Base-by-base conservation (phyloP, 2,329 filamentous ascomycete species). In the Celoporthe dispersa region DNA sequence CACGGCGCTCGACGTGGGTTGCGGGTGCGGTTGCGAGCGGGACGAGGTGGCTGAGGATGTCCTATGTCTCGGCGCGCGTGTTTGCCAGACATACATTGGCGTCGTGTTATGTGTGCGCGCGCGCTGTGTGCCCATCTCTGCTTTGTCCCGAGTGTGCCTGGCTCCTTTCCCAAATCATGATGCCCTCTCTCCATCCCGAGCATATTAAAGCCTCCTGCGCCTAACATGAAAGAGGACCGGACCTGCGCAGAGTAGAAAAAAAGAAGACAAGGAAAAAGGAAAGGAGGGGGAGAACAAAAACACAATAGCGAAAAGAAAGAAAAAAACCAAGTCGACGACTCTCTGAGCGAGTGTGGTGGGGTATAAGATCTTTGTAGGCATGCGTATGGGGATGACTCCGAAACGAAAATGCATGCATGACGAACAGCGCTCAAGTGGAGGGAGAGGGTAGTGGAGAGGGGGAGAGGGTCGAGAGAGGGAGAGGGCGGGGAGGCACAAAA, bases 281-380 rank as follows among this genome's bases (percentile, higher is more conserved):
- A 19, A n/a, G 28, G 11, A 11, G 11, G 37, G 11, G 12, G 11
- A 11, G 11, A 11, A 11, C 35, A 37, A 9, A 37, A 37, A 37
- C 4, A 39, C 12, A 39, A 11, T 7, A 39, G 12, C 4, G 11
- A 11, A 25, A 57, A 35, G 6, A 44, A 44, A 48, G 44, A 3
- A 14, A 22, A 48, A 57, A 37, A 12, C 19, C 60, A 62, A 31
- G 31, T 19, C 51, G 44, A 68, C 44, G 41, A 66, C 51, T 41
- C 44, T 70, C 64, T 66, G 41, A 72, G 65, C 59, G 70, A 72
- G 62, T 66, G 70, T 72, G 68, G 59, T 68, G 37, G 68, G 67
- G 70, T 66, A 64, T 63, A 70, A 66, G 44, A 39, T 25, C 51
- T 57, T 48, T 63, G n/a, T 41, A 68, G 61, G 64, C 64, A 64